Conservation (phyloP, 1,139 yeast species). For the Kurtzmaniella natalensis region DNA sequence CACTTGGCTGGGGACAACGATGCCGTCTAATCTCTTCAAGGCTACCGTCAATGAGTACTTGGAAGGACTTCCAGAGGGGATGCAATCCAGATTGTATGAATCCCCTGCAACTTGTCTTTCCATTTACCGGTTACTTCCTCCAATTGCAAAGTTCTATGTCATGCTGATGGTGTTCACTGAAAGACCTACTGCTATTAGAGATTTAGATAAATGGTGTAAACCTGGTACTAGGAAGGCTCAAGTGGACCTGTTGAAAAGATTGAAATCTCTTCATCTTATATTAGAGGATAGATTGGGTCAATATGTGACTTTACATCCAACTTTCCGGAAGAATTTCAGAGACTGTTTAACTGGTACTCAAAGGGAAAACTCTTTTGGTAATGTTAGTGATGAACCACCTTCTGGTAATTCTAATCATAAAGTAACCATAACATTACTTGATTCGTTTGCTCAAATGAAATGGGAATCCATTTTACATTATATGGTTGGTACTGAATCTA, state of each 20-base stretch:
- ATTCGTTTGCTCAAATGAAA: conserved; percentile 73
- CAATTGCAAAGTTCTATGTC: conserved; percentile 82
- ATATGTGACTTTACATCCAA: conserved; percentile 61
- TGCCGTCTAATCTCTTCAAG: conserved; percentile 48
- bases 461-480: conserved; percentile 97
- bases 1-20: too few relatives aligned
- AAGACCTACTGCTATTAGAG: conserved; percentile 61
- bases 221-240: conserved; percentile 52
- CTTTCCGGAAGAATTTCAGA: conserved; percentile 70
- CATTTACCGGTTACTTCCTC: conserved; percentile 80
- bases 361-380: conserved; percentile 43
- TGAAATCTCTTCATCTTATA: conserved; percentile 71
- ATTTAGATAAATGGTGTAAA: conserved; percentile 74
- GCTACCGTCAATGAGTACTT: conserved; percentile 85
- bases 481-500: conserved; percentile 89
- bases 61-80: conserved; percentile 82
- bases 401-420: conserved; percentile 30
- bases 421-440: conserved; percentile 64
- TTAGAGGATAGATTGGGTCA: conserved; percentile 57
- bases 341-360: conserved; percentile 83
- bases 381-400: conserved; percentile 17
- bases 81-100: conserved; percentile 70
- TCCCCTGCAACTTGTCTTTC: conserved; percentile 93
- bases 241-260: conserved; percentile 73
- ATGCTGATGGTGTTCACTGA: conserved; percentile 86